phyloP scores from a whole-genome alignment of 495 filamentous ascomycete genomes.

The Aspergillus taichungensis region DNA sequence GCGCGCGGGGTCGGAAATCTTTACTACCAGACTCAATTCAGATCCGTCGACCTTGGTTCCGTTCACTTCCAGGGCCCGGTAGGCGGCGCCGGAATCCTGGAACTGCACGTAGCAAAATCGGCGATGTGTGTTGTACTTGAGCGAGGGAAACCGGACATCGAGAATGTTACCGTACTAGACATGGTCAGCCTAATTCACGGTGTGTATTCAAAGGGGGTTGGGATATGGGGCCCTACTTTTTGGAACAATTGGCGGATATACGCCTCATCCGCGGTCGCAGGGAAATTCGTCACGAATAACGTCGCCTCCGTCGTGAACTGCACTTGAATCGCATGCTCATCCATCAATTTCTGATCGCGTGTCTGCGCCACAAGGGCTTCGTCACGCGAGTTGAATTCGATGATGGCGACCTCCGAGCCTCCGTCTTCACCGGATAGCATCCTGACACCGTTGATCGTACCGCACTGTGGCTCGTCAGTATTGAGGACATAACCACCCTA shows the following conservation, averaged over 20 bases:
- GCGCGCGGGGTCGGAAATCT: constrained; percentile 71
- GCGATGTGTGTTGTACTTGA: constrained; percentile 78
- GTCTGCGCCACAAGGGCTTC: constrained; percentile 75
- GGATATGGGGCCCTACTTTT: constrained; percentile 30
- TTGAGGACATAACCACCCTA: constrained; percentile 13
- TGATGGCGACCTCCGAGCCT: constrained; percentile 56
- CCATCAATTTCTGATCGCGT: constrained; percentile 66
- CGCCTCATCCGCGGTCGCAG: constrained; percentile 70
- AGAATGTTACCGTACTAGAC: constrained; percentile 66
- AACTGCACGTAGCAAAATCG: constrained; percentile 95
- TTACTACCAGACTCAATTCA: constrained; percentile 57
- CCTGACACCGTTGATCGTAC: constrained; percentile 68
- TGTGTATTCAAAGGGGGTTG: neutral
- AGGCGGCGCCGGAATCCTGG: constrained; percentile 51
- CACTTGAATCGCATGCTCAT: constrained; percentile 61
- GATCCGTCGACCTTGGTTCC: constrained; percentile 52
- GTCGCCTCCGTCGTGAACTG: constrained; percentile 64
- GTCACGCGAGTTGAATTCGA: constrained; percentile 77
- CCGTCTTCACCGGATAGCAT: constrained; percentile 48
- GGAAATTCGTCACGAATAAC: constrained; percentile 86
- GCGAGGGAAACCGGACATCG: constrained; percentile 79
- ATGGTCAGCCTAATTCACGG: too few species aligned
- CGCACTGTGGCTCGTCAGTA: constrained; percentile 39
- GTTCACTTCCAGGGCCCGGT: constrained; percentile 60
- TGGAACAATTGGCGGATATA: constrained; percentile 72